A percentile compares a stretch with the other conserved stretches of the same genome.
These are phyloP conservation scores for Citrus cavaleriei DNA, from an alignment of 345 rosid species.

Conservation along the genomic window DNA sequence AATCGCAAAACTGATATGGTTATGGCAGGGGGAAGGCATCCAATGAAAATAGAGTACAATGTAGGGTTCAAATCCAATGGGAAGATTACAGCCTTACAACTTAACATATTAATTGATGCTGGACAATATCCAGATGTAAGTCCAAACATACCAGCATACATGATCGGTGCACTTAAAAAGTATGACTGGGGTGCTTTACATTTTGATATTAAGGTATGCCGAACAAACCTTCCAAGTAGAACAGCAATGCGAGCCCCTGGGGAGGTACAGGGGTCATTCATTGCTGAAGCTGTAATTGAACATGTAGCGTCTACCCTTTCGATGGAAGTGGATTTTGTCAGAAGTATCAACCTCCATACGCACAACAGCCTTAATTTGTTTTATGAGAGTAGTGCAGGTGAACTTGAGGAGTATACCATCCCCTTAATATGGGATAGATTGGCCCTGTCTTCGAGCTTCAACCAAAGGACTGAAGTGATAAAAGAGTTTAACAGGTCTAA, in stretches of 20 bases:
- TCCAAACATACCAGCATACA: conserved; percentile 45
- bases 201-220: conserved; percentile 77
- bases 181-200: conserved; percentile 86
- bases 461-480: conserved; percentile 41
- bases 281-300: conserved; percentile 79
- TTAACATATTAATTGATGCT: conserved; percentile 60
- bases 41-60: conserved; percentile 76
- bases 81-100: conserved; percentile 69
- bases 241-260: conserved; percentile 92
- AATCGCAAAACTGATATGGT: conserved; percentile 85
- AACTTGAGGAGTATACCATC: conserved; percentile 60
- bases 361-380: conserved; percentile 51
- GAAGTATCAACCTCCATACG: conserved; percentile 64
- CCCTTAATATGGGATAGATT: conserved; percentile 69
- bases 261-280: conserved; percentile 77
- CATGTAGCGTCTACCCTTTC: conserved; percentile 71
- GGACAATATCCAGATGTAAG: conserved; percentile 58
- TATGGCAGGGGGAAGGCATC: conserved; percentile 95
- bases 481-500: conserved; percentile 53
- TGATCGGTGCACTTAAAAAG: conserved; percentile 47
- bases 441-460: conserved; percentile 45
- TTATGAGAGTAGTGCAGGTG: conserved; percentile 46
- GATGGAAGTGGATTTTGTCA: conserved; percentile 62
- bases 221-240: conserved; percentile 67
- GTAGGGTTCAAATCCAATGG: conserved; percentile 89